Percentiles rank a stretch among this genome's conserved stretches.
phyloP scores from a whole-genome alignment of 495 filamentous ascomycete species.

The Annulohypoxylon maeteangense region DNA sequence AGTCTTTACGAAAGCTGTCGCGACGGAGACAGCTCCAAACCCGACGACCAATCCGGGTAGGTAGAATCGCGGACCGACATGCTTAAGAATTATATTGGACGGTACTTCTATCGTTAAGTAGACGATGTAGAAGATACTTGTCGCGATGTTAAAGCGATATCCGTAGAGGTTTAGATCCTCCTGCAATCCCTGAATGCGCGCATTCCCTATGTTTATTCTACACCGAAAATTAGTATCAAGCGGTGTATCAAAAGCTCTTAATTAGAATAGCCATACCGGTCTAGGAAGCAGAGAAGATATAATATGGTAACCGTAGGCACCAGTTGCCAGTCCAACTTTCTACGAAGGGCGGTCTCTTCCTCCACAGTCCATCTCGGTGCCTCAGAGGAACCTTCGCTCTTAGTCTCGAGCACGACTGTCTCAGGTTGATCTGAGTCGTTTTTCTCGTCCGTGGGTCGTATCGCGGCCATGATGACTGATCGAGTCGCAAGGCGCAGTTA shows the following conservation, averaged over 20 bases:
- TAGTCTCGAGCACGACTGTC: slow-evolving; percentile 41
- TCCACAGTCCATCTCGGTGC: slow-evolving; percentile 55
- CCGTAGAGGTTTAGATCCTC: slow-evolving; percentile 63
- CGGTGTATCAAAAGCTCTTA: neutral
- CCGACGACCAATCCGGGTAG: slow-evolving; percentile 67
- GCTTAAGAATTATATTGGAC: slow-evolving; percentile 72
- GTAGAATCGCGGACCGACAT: slow-evolving; percentile 68
- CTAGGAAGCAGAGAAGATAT: slow-evolving; percentile 64
- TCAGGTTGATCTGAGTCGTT: slow-evolving; percentile 35
- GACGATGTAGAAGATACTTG: slow-evolving; percentile 72
- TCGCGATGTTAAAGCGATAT: slow-evolving; percentile 67
- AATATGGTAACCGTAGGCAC: slow-evolving; percentile 64
- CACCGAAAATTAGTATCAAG: slow-evolving; percentile 40
- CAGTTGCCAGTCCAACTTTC: slow-evolving; percentile 63
- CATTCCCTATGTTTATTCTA: slow-evolving; percentile 73
- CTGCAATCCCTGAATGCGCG: slow-evolving; percentile 69
- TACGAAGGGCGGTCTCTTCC: slow-evolving; percentile 62
- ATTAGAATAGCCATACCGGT: slow-evolving; percentile 47
- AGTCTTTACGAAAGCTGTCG: slow-evolving; percentile 56
- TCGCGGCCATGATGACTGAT: slow-evolving; percentile 39
- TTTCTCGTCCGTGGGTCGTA: slow-evolving; percentile 43
- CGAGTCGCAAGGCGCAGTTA: neutral
- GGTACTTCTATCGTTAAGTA: slow-evolving; percentile 74
- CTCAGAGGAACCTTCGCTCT: slow-evolving; percentile 42
- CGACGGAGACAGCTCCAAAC: slow-evolving; percentile 58